Conservation (phyloP, 345 rosid genomes). For the Aquilaria yunnanensis region DNA sequence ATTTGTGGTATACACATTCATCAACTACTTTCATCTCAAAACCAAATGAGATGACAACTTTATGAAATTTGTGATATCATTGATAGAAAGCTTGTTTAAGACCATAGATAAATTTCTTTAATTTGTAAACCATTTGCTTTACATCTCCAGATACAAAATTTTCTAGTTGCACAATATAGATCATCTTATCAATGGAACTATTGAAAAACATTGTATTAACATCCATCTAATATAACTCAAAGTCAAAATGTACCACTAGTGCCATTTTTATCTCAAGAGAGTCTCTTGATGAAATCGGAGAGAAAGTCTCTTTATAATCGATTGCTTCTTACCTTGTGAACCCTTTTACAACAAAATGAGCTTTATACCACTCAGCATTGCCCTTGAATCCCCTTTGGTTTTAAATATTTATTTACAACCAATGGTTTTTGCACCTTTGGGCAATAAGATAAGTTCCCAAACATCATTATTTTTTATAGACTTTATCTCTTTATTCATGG, state of each 20-base stretch:
- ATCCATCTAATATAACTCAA: no score
- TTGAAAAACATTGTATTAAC: no score
- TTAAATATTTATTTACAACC: conserved; percentile 5
- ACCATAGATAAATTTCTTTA: no score
- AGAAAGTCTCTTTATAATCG: not conserved
- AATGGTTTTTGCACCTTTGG: not conserved
- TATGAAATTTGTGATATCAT: no score
- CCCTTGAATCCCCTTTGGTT: conserved; percentile 10
- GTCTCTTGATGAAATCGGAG: not conserved
- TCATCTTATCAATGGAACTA: no score
- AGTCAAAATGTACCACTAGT: not conserved
- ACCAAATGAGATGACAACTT: no score
- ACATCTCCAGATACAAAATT: no score
- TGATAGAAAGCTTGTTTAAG: no score
- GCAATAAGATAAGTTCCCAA: not conserved
- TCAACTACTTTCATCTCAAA: no score
- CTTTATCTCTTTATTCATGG: conserved; percentile 2
- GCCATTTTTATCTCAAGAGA: not conserved
- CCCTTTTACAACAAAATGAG: not conserved
- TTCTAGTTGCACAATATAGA: no score
- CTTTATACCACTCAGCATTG: not conserved
- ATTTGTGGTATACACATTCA: no score
- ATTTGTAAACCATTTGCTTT: no score
- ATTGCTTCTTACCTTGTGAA: conserved; percentile 3
- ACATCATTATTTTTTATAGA: conserved; percentile 5